Evolutionary conservation across 2,329 filamentous ascomycete species (phyloP), one percentile per base, ranked within the genome.

Genomic region (Aspergillus ochraceus): DNA sequence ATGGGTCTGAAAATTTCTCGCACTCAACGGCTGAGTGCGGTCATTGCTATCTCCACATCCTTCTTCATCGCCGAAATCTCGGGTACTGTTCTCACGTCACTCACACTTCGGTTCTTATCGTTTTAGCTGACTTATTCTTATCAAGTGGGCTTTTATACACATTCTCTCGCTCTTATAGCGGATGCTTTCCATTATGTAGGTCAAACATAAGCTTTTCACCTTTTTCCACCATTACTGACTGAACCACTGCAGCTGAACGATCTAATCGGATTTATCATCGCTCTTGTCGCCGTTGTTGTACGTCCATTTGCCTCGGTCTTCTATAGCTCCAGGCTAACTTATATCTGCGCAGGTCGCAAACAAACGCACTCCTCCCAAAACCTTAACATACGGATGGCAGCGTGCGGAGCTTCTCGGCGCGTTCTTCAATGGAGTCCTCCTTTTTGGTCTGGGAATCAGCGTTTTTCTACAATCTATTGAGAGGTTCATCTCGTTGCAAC

Each of bases 381-480:
- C 79, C n/a, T 78, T 89, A 22, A 84, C 88, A 0, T 91, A 89
- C 64, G 89, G 89, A 17, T 91, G 88, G 89, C 87, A 90, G 58
- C 83, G 90, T 36, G 88, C 89, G 19, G 84, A 85, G 17, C 74
- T 92, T 1, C 79, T 93, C 0, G 90, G 90, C 4, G 88, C 89
- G n/a, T 93, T 93, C 73, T 93, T 92, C 81, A 93, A 93, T 68
- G 90, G 90, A 14, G 86, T 88, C 1, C 90, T 93, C 59, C 81
- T 93, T 1, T 74, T 92, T 14, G 89, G 88, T 1, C 77, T 93
- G 2, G 88, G 88, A 1, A 74, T 92, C 39, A 91, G 88, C 71
- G 90, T 92, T 52, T 83, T 89, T 36, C 76, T 92, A 3, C 90
- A 92, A 69, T 87, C 89, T 0, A 81, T 92, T 53, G 88, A 92